Evolutionary conservation across 768 basidiomycete genomes (phyloP), one percentile per base, ranked within the genome.

Genomic region (Chalciporus piperatus): DNA sequence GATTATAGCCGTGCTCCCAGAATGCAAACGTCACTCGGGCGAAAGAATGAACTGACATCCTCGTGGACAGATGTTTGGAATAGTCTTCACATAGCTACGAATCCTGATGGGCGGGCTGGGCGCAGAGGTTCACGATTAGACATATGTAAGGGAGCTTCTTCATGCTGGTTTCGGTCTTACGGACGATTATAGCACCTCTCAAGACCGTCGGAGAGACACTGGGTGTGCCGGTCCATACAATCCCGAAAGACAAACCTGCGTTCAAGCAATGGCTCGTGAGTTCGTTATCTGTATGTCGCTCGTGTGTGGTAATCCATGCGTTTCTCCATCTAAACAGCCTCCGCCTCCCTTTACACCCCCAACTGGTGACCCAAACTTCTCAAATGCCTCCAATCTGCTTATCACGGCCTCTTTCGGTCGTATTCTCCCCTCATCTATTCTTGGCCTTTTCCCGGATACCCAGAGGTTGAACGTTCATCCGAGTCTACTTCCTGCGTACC

Each of bases 401-500:
- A 62, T 98, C 6, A 93, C 93, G 1, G 91, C 94, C 6, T 96
- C 94, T 1, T 96, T 96, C 56, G 94, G 94, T 1, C 86, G 88
- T 41, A 92, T 95, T 57, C 77, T 98, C 12, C 79, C 90, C 0
- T 64, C 73, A 5, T 61, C 74, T 3, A 72, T 89, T 47, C 79
- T 97, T 14, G 63, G 73, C 13, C 72, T 77, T 37, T 96, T 96
- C 61, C 76, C 71, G 0, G 72, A 74, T 0, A 60, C 67, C 0
- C 79, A 81, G 41, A 74, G 87, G 20, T 73, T 98, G 33, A 97
- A 98, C 61, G 82, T 98, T 6, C 94, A 98, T 60, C 92, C 93
- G 0, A 95, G 93, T 32, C 72, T 92, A 0, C 77, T 98, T 30
- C 94, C 94, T 0, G 74, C 77, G 23, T 94, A 90, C 66, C 83